Base-by-base conservation (phyloP, 2,329 filamentous ascomycete genomes). In the Aureobasidium uvarum region DNA sequence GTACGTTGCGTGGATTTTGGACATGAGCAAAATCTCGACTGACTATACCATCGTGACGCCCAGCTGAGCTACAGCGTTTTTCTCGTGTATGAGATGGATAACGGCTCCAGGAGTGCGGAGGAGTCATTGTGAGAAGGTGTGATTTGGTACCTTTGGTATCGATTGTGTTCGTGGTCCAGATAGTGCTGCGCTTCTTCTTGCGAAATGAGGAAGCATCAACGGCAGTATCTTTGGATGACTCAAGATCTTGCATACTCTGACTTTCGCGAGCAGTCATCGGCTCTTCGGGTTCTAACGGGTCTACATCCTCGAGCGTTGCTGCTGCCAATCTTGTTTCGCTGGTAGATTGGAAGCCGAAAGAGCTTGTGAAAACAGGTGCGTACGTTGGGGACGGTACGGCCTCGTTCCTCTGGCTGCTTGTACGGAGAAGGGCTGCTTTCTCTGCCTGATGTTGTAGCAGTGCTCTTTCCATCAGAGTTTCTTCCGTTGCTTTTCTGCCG, bases 11-110 rank as follows among this genome's bases (percentile, higher is more conserved):
- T 18, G 54, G 16, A 14, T 18, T n/a, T 11, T 20, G n/a, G 16
- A 7, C 25, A 28, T 45, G 36, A 36, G 52, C 63, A 67, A 81
- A 81, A 69, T 81, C 79, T 1, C 77, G 77, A 14, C 75, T 71
- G 16, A 73, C 70, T 28, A 82, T 75, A 8, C 71, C 67, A 55
- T 82, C 80, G 1, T 66, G 41, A 25, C 71, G 70, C 0, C 77
- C 73, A 5, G 80, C 79, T 50, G 77, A 77, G 13, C 72, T 70
- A 33, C 74, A 75, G 14, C 81, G 77, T 33, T 76, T 72, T 1
- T 70, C 67, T n/a, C 80, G 77, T 5, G 76, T 79, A 65, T 82
- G 79, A 6, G 78, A 80, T 1, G 81, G 79, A 48, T 78, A 83
- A 2, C 77, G 74, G 31, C 78, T 75, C 81, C 81, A 83, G 2